Percentiles rank a stretch among this genome's conserved stretches.
These are phyloP conservation scores for Knoxdaviesia proteae DNA, from an alignment of 2,329 filamentous ascomycete species.

Conservation along the genomic window DNA sequence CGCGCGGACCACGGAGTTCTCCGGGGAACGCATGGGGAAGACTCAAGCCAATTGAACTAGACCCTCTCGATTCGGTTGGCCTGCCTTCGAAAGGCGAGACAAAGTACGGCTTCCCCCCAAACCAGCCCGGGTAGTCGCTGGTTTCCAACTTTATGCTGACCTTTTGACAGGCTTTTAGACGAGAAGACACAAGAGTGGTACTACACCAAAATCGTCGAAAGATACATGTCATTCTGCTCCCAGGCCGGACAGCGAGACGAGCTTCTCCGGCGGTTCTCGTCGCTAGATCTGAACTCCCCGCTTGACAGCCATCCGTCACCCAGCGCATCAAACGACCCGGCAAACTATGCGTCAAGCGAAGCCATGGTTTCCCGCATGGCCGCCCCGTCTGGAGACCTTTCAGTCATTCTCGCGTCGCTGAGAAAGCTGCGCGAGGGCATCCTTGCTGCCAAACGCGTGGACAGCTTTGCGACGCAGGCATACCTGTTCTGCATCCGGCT, in stretches of 20 bases:
- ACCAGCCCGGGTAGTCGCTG: too few relatives aligned
- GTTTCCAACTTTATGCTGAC: background rate
- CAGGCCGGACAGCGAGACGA: constrained; percentile 48
- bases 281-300: constrained; percentile 19
- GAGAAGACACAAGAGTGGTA: constrained; percentile 64
- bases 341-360: constrained; percentile 3
- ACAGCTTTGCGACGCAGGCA: constrained; percentile 68
- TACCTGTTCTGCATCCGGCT: constrained; percentile 84
- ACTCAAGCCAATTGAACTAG: constrained; percentile 51
- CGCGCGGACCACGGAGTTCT: too few relatives aligned
- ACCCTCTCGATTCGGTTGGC: constrained; percentile 64
- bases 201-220: constrained; percentile 69
- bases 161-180: constrained; percentile 38
- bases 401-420: constrained; percentile 60
- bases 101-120: constrained; percentile 28
- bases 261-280: constrained; percentile 55
- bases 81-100: constrained; percentile 82
- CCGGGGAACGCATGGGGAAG: constrained; percentile 37
- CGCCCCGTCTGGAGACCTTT: constrained; percentile 26
- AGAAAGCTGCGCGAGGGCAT: constrained; percentile 85
- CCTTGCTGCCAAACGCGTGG: constrained; percentile 52
- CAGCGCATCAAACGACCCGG: constrained; percentile 3
- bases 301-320: background rate
- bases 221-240: constrained; percentile 79
- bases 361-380: background rate